phyloP scores from a whole-genome alignment of 768 basidiomycete species.

The Epithele typhae region DNA sequence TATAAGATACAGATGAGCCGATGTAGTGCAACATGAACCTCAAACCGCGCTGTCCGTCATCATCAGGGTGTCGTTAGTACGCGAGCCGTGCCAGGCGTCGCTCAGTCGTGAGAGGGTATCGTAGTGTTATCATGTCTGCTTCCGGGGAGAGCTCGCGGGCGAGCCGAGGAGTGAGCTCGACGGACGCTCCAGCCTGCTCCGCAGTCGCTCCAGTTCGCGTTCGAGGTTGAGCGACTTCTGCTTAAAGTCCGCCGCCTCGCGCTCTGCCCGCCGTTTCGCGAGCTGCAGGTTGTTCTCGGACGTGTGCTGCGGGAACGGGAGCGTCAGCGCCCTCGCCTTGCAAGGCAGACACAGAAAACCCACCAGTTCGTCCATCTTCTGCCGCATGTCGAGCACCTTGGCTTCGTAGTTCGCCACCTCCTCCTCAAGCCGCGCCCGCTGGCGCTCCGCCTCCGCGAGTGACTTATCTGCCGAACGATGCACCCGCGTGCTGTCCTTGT shows the following conservation, averaged over 20 bases:
- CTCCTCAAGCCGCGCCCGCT: conserved; percentile 58
- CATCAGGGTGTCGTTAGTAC: conserved; percentile 9
- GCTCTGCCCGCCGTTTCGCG: conserved; percentile 70
- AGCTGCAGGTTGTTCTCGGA: conserved; percentile 63
- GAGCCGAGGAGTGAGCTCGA: conserved; percentile 34
- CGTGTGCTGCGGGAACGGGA: conserved; percentile 44
- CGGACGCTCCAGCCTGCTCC: conserved; percentile 60
- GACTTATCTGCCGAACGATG: conserved; percentile 47
- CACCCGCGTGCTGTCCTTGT: conserved; percentile 37
- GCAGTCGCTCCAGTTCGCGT: conserved; percentile 63
- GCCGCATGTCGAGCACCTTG: conserved; percentile 53
- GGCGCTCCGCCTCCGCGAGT: conserved; percentile 57
- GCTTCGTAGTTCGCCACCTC: conserved; percentile 57
- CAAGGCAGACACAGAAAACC: too few relatives aligned
- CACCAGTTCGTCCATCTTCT: conserved; percentile 60
- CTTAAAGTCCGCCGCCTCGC: conserved; percentile 70
- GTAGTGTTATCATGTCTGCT: conserved; percentile 7
- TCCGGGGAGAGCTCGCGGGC: conserved; percentile 33
- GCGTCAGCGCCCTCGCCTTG: conserved; percentile 3
- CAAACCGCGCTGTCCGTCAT: conserved; percentile 3
- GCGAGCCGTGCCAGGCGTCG: not conserved
- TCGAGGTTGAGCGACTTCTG: conserved; percentile 66
- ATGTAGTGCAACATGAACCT: conserved; percentile 14
- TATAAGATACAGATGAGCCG: conserved; percentile 16
- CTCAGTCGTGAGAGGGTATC: conserved; percentile 2